Conservation (phyloP, 805 yeast genomes). For the Saturnispora saitoi region DNA sequence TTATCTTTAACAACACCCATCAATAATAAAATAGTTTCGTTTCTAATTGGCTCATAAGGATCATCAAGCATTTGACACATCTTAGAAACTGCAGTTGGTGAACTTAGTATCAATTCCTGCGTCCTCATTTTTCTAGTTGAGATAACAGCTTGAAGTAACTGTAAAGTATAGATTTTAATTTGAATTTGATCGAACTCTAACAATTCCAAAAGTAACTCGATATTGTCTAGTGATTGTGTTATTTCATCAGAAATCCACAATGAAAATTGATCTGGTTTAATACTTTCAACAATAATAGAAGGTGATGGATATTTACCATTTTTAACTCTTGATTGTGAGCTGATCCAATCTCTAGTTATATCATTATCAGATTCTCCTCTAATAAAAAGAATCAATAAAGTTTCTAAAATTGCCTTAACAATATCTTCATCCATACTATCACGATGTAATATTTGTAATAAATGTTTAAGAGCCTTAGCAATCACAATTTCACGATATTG, state of each 20-base stretch:
- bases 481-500: slow-evolving; percentile 86
- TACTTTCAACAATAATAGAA: slow-evolving; percentile 43
- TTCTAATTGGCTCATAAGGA: slow-evolving; percentile 75
- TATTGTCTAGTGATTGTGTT: slow-evolving; percentile 50
- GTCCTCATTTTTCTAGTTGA: slow-evolving; percentile 67
- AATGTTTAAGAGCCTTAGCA: slow-evolving; percentile 72
- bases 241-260: slow-evolving; percentile 93
- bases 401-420: slow-evolving; percentile 75
- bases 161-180: slow-evolving; percentile 70
- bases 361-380: slow-evolving; percentile 55
- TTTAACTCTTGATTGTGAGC: slow-evolving; percentile 62
- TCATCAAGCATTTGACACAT: slow-evolving; percentile 58
- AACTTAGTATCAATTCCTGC: slow-evolving; percentile 60
- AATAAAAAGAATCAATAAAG: slow-evolving; percentile 71
- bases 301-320: slow-evolving; percentile 80
- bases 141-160: slow-evolving; percentile 74
- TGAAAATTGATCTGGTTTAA: slow-evolving; percentile 72
- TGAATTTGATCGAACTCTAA: slow-evolving; percentile 53
- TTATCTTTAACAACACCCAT: slow-evolving; percentile 77
- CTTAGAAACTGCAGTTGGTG: slow-evolving; percentile 74
- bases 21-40: slow-evolving; percentile 76
- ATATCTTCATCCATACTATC: slow-evolving; percentile 62
- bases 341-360: slow-evolving; percentile 58
- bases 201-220: slow-evolving; percentile 41
- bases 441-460: slow-evolving; percentile 54